Conservation (phyloP, 139 green algal species). For the Nannochloris sp. region DNA sequence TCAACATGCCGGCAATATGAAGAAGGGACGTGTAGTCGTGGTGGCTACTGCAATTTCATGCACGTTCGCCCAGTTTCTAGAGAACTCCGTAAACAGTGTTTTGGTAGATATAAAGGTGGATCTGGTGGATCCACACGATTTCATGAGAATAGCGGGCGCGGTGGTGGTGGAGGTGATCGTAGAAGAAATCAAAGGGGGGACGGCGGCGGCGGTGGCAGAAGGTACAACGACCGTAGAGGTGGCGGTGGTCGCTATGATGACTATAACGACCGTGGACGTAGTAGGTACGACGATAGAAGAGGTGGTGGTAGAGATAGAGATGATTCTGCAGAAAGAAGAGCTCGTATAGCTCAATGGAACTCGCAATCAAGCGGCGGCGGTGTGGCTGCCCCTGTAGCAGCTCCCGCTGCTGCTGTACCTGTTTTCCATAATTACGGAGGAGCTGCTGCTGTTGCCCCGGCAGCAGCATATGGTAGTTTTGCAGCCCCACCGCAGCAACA, state of each 20-base stretch:
- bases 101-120: slow-evolving; percentile 69
- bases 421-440: too few species aligned
- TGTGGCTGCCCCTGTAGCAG: not conserved
- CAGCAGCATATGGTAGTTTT: too few species aligned
- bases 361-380: slow-evolving; percentile 18
- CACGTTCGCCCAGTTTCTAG: slow-evolving; percentile 88
- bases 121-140: slow-evolving; percentile 26
- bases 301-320: slow-evolving; percentile 31
- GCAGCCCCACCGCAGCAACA: not conserved
- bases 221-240: slow-evolving; percentile 40
- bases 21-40: slow-evolving; percentile 92
- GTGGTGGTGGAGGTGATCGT: slow-evolving; percentile 19
- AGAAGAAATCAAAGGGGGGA: slow-evolving; percentile 3
- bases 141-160: not conserved
- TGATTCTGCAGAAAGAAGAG: slow-evolving; percentile 57
- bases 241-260: not conserved
- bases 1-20: slow-evolving; percentile 95
- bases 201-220: slow-evolving; percentile 11
- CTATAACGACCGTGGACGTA: not conserved
- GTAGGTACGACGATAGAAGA: not conserved
- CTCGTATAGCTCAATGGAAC: slow-evolving; percentile 70
- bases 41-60: slow-evolving; percentile 99
- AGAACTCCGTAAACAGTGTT: slow-evolving; percentile 46
- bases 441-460: too few species aligned
- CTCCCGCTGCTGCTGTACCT: too few species aligned